Evolutionary conservation across 192 early-diverging fungal species (phyloP).

Genomic region (Pilobolus umbonatus): DNA sequence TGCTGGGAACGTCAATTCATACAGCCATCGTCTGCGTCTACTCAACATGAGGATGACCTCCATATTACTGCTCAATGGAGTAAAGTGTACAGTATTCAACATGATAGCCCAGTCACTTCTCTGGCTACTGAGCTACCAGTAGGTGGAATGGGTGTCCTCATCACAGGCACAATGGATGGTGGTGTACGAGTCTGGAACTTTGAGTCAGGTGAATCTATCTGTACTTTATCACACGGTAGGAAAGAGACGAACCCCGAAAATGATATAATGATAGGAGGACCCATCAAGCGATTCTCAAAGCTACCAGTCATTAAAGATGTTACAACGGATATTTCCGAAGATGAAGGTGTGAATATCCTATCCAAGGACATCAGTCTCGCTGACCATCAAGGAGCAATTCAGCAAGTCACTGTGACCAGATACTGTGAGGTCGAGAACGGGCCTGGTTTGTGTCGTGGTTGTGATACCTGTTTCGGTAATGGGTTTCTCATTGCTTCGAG

Average conservation of each 20-base stretch:
- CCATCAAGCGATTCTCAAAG: constrained; percentile 2
- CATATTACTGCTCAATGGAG: constrained; percentile 4
- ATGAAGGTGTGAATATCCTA: background rate
- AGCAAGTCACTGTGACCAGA: constrained; percentile 20
- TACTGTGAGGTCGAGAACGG: constrained; percentile 30
- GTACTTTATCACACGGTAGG: constrained; percentile 11
- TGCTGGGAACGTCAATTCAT: constrained; percentile 20
- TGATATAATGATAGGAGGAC: background rate
- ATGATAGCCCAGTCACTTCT: background rate
- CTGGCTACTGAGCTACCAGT: constrained; percentile 22
- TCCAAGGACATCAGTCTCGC: background rate
- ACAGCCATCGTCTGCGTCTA: background rate
- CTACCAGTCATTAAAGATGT: background rate
- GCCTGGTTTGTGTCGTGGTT: constrained; percentile 3
- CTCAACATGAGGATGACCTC: background rate
- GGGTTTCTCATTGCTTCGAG: constrained; percentile 32
- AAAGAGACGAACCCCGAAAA: background rate
- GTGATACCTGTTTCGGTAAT: constrained; percentile 29
- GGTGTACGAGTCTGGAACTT: constrained; percentile 29
- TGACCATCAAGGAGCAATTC: constrained; percentile 19
- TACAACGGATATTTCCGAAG: background rate
- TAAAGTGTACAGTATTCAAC: constrained; percentile 18
- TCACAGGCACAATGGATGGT: constrained; percentile 22
- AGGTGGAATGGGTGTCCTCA: constrained; percentile 30
- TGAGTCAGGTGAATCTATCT: constrained; percentile 18